Percentiles rank a stretch among this genome's conserved stretches.
Evolutionary conservation across 2,329 filamentous ascomycete genomes (phyloP).

Genomic region (Xylariaceae sp.): DNA sequence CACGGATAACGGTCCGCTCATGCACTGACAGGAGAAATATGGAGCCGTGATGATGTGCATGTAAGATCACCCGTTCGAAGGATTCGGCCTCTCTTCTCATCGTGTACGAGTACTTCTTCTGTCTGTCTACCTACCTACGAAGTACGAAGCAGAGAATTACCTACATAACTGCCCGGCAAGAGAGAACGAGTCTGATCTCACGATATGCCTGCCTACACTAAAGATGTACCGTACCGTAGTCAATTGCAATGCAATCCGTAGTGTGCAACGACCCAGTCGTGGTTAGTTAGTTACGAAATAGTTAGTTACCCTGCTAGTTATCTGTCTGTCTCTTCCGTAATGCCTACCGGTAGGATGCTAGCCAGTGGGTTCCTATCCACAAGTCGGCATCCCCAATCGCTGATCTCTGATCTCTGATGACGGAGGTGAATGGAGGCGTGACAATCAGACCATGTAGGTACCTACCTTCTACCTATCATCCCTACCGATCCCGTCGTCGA

Average conservation of each 20-base stretch:
- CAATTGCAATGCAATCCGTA: too few relatives aligned
- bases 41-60: conserved; percentile 22
- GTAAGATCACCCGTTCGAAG: conserved; percentile 10
- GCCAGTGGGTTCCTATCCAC: not conserved
- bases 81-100: conserved; percentile 9
- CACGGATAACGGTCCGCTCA: conserved; percentile 25
- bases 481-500: not conserved
- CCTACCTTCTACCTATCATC: not conserved
- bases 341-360: not conserved
- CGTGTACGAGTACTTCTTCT: not conserved
- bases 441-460: not conserved
- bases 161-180: not conserved
- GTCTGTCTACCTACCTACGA: not conserved
- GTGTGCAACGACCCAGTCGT: too few relatives aligned
- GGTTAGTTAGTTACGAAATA: too few relatives aligned
- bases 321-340: too few relatives aligned
- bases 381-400: not conserved
- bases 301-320: too few relatives aligned
- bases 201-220: too few relatives aligned
- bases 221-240: too few relatives aligned
- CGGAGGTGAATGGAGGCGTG: not conserved
- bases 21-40: conserved; percentile 18
- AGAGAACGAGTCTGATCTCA: too few relatives aligned
- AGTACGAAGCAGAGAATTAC: not conserved
- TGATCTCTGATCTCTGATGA: not conserved